Evolutionary conservation across 768 basidiomycete genomes (phyloP).

Genomic region (Strobilomyces dryophilus): DNA sequence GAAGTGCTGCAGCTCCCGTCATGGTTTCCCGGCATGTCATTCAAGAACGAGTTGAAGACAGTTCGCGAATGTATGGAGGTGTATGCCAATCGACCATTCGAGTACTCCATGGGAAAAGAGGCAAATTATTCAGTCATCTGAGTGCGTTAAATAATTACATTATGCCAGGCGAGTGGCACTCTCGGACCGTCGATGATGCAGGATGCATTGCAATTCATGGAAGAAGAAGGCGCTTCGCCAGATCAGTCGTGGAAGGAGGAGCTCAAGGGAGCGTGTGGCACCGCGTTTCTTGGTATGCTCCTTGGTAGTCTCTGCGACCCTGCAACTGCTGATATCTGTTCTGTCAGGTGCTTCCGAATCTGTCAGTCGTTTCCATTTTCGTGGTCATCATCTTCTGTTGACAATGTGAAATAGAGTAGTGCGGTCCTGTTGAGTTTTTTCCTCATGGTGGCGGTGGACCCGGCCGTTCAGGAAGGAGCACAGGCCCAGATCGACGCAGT

Average conservation of each 20-base stretch:
- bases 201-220: background rate
- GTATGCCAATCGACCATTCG: background rate
- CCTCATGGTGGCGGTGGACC: constrained; percentile 7
- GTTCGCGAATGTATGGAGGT: background rate
- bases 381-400: background rate
- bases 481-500: background rate
- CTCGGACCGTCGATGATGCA: background rate
- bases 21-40: background rate
- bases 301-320: background rate
- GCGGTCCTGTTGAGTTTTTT: constrained; percentile 3
- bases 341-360: background rate
- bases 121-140: background rate
- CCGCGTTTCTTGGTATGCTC: background rate
- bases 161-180: background rate
- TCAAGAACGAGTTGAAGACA: background rate
- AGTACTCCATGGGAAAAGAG: background rate
- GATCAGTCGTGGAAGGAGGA: background rate
- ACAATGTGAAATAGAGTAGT: background rate
- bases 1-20: background rate
- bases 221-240: background rate
- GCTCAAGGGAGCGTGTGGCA: background rate
- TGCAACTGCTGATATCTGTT: background rate
- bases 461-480: background rate
- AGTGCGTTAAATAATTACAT: background rate
- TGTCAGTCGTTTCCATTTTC: background rate